These are phyloP conservation scores for Umbelopsis sp. DNA, from an alignment of 192 early-diverging fungal genomes.

Conservation along the genomic window DNA sequence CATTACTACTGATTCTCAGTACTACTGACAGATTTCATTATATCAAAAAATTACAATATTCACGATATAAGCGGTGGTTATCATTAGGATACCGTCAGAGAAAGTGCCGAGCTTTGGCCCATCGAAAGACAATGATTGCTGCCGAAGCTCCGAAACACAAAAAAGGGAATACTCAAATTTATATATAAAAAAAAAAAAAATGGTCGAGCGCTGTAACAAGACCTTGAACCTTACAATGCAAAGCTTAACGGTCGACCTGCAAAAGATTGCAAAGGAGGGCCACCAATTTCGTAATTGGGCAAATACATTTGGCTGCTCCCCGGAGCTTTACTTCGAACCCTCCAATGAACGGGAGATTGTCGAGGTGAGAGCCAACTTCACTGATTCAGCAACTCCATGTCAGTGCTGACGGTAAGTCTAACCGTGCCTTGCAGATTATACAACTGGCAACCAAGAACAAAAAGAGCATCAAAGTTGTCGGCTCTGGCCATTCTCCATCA, in stretches of 20 bases:
- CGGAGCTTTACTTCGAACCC: conserved; percentile 62
- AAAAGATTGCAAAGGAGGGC: conserved; percentile 26
- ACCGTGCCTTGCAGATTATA: conserved; percentile 45
- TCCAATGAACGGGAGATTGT: conserved; percentile 61
- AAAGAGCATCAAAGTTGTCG: conserved; percentile 64
- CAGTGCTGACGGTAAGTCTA: not conserved
- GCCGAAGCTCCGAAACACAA: too few species aligned
- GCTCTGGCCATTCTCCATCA: conserved; percentile 76
- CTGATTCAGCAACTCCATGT: not conserved
- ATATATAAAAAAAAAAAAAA: conserved; percentile 14
- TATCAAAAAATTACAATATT: too few species aligned
- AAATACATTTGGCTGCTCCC: conserved; percentile 59
- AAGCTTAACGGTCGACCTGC: conserved; percentile 18
- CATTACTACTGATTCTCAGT: too few species aligned
- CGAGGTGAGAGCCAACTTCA: conserved; percentile 39
- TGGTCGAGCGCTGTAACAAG: not conserved
- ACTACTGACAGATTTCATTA: too few species aligned
- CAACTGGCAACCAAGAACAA: conserved; percentile 42
- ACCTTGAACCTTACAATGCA: not conserved
- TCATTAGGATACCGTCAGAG: too few species aligned
- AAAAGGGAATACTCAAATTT: not conserved
- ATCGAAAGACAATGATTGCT: too few species aligned
- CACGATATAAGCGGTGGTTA: too few species aligned
- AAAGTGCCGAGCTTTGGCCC: too few species aligned
- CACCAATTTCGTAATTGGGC: conserved; percentile 69